Evolutionary conservation across 257 asterid species (phyloP).

Genomic region (Mentha longifolia): DNA sequence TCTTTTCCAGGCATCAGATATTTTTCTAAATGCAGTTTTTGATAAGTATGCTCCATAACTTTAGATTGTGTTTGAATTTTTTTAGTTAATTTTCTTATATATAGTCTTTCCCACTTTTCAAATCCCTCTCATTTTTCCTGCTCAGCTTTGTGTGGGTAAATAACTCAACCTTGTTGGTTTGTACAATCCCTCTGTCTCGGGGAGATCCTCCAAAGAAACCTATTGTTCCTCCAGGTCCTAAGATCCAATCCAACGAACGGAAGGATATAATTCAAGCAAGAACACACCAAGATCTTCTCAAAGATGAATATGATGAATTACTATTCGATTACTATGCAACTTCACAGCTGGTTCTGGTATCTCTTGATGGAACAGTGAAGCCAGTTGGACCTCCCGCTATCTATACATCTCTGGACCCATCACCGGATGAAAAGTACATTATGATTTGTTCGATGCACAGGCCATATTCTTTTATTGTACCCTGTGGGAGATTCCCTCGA

Average conservation of each 20-base stretch:
- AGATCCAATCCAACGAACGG: slow-evolving; percentile 90
- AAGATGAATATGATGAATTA: slow-evolving; percentile 88
- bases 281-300: slow-evolving; percentile 93
- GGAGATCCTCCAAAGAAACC: slow-evolving; percentile 96
- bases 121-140: slow-evolving; percentile 23
- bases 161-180: slow-evolving; percentile 83
- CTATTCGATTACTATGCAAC: slow-evolving; percentile 89
- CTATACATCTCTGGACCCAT: slow-evolving; percentile 91
- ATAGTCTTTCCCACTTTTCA: slow-evolving; percentile 9
- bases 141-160: slow-evolving; percentile 91
- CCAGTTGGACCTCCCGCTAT: slow-evolving; percentile 83
- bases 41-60: slow-evolving; percentile 61
- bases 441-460: slow-evolving; percentile 73
- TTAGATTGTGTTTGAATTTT: slow-evolving; percentile 9
- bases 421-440: slow-evolving; percentile 87
- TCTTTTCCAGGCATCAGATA: slow-evolving; percentile 64
- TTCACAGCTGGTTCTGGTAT: slow-evolving; percentile 82
- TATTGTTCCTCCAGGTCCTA: slow-evolving; percentile 88
- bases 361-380: slow-evolving; percentile 75
- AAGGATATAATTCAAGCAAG: slow-evolving; percentile 76
- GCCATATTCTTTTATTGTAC: slow-evolving; percentile 87
- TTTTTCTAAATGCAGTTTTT: slow-evolving; percentile 83
- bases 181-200: slow-evolving; percentile 89
- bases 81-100: slow-evolving; percentile 1
- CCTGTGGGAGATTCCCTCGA: slow-evolving; percentile 91